These are phyloP conservation scores for Podospora pseudopauciseta DNA, from an alignment of 495 filamentous ascomycete species.

Conservation along the genomic window DNA sequence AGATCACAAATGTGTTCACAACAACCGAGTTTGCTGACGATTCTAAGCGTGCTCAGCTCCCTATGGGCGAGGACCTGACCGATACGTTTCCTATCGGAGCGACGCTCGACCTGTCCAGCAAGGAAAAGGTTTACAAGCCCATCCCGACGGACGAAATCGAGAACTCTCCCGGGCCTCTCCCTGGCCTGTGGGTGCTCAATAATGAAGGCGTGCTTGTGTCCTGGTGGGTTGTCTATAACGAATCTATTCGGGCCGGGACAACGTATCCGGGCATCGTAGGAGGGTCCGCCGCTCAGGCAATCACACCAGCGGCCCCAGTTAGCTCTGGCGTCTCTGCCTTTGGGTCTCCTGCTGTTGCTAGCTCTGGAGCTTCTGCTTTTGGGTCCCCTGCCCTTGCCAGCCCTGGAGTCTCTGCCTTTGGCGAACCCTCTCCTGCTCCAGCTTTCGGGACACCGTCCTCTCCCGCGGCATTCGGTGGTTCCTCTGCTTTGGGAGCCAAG, in stretches of 20 bases:
- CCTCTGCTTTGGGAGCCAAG: constrained; percentile 38
- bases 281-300: constrained; percentile 26
- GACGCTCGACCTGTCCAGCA: constrained; percentile 76
- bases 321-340: constrained; percentile 32
- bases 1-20: constrained; percentile 62
- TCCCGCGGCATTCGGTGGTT: constrained; percentile 36
- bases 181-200: constrained; percentile 80
- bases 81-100: constrained; percentile 80
- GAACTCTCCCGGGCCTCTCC: constrained; percentile 73
- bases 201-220: constrained; percentile 78
- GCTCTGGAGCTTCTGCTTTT: constrained; percentile 37
- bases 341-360: constrained; percentile 16
- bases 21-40: constrained; percentile 73
- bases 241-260: constrained; percentile 69
- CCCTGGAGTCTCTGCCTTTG: constrained; percentile 39
- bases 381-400: constrained; percentile 15
- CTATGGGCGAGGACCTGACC: constrained; percentile 56
- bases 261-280: constrained; percentile 66
- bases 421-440: constrained; percentile 23
- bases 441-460: constrained; percentile 33
- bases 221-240: constrained; percentile 91
- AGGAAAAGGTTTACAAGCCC: constrained; percentile 72
- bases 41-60: constrained; percentile 69
- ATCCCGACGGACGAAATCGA: constrained; percentile 72
- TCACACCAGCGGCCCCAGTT: constrained; percentile 27